A percentile compares a stretch with the other conserved stretches of the same genome.
These are phyloP conservation scores for Aspergillus sp. DNA, from an alignment of 2,329 filamentous ascomycete species.

Conservation along the genomic window DNA sequence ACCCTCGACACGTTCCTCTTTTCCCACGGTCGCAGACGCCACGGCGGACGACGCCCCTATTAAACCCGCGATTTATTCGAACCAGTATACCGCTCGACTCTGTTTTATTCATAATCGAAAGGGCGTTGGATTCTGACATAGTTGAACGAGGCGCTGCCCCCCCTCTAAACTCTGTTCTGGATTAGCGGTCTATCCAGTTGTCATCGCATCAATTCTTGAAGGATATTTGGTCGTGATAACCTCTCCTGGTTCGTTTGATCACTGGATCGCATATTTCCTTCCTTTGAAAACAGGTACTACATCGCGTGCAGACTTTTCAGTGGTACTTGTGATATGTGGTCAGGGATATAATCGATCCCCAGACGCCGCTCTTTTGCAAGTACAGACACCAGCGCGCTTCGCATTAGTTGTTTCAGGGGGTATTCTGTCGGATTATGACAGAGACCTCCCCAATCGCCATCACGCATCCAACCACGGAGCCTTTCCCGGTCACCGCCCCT, in stretches of 20 bases:
- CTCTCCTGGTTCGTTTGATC: background rate
- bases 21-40: slow-evolving; percentile 27
- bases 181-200: background rate
- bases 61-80: slow-evolving; percentile 5
- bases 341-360: slow-evolving; percentile 19
- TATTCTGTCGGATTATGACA: slow-evolving; percentile 56
- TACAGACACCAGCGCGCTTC: slow-evolving; percentile 25
- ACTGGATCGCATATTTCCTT: background rate
- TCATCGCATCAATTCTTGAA: background rate
- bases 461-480: slow-evolving; percentile 49
- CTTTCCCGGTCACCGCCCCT: slow-evolving; percentile 47
- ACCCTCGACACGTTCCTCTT: slow-evolving; percentile 22
- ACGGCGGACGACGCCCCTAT: slow-evolving; percentile 17
- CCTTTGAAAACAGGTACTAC: background rate
- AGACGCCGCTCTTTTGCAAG: slow-evolving; percentile 16
- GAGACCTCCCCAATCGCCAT: slow-evolving; percentile 52
- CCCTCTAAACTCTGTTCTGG: background rate
- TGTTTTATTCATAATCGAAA: background rate
- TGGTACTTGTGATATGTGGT: slow-evolving; percentile 23
- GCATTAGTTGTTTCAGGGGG: slow-evolving; percentile 41
- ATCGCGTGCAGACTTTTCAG: background rate
- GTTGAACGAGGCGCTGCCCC: background rate
- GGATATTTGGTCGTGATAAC: background rate
- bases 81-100: background rate
- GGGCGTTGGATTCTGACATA: background rate